phyloP scores from a whole-genome alignment of 768 basidiomycete species.

The Cantharellus anzutake region DNA sequence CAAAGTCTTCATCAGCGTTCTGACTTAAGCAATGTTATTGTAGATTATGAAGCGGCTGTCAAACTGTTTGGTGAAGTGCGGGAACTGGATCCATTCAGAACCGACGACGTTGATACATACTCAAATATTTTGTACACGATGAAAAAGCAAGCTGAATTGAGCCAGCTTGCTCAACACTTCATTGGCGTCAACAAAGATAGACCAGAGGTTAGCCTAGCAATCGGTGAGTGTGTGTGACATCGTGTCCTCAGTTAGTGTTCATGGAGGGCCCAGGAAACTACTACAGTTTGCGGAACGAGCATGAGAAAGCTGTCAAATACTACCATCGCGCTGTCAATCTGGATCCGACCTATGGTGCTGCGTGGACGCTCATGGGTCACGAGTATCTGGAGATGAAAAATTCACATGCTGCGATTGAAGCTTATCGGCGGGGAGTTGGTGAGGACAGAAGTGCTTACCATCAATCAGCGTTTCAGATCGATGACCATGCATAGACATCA shows the following conservation, averaged over 20 bases:
- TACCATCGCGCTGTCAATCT: slow-evolving; percentile 89
- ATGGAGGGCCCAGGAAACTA: slow-evolving; percentile 58
- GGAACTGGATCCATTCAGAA: slow-evolving; percentile 60
- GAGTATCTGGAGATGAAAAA: slow-evolving; percentile 99
- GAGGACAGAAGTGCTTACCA: slow-evolving; percentile 14
- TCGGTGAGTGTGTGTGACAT: slow-evolving; percentile 39
- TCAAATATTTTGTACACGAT: slow-evolving; percentile 96
- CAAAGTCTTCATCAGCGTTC: neutral
- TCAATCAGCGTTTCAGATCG: slow-evolving; percentile 1
- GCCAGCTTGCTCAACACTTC: slow-evolving; percentile 82
- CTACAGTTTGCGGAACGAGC: slow-evolving; percentile 81
- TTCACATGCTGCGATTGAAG: slow-evolving; percentile 95
- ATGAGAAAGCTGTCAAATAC: slow-evolving; percentile 91
- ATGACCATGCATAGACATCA: slow-evolving; percentile 43
- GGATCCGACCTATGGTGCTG: slow-evolving; percentile 84
- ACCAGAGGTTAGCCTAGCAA: slow-evolving; percentile 89
- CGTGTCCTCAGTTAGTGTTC: neutral
- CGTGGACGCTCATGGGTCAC: slow-evolving; percentile 99
- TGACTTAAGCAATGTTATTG: neutral
- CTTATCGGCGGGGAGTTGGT: slow-evolving; percentile 92
- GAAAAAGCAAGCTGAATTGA: slow-evolving; percentile 72
- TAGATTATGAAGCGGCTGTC: slow-evolving; percentile 81
- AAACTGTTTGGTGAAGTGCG: slow-evolving; percentile 71
- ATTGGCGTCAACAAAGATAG: slow-evolving; percentile 77
- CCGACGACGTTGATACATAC: slow-evolving; percentile 90